Evolutionary conservation across 176 grass and related monocot species (phyloP).

Genomic region (Sorghum bicolor): DNA sequence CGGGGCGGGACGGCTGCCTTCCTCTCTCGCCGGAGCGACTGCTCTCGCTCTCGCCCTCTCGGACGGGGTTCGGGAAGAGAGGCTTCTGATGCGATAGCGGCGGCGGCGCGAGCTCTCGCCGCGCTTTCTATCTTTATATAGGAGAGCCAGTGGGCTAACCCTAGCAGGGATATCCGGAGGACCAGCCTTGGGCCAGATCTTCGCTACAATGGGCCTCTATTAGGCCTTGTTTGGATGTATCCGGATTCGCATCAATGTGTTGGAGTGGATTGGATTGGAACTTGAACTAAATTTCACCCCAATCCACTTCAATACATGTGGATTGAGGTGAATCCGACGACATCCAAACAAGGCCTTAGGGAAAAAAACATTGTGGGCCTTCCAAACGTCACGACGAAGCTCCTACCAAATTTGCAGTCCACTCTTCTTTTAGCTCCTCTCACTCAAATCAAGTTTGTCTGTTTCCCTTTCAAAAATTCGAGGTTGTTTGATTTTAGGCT

Average conservation of each 20-base stretch:
- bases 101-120: background rate
- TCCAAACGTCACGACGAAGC: background rate
- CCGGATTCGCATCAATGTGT: too few species aligned
- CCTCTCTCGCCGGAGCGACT: background rate
- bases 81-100: background rate
- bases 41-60: background rate
- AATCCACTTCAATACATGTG: too few species aligned
- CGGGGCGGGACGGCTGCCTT: background rate
- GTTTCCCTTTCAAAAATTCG: too few species aligned
- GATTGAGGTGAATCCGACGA: too few species aligned
- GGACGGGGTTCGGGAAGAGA: background rate
- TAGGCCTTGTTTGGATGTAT: too few species aligned
- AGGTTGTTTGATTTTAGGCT: too few species aligned
- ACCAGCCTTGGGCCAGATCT: background rate
- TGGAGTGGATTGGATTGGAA: too few species aligned
- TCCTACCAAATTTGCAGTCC: background rate
- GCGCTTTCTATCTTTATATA: constrained; percentile 19
- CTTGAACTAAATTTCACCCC: too few species aligned
- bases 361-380: background rate
- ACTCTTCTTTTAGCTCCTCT: background rate
- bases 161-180: background rate
- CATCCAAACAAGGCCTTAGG: too few species aligned
- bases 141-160: constrained; percentile 2
- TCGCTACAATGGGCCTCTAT: background rate
- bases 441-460: background rate